Percentiles rank a stretch among this genome's conserved stretches.
phyloP scores from a whole-genome alignment of 78 protist genomes.

The Emiliania huxleyi region DNA sequence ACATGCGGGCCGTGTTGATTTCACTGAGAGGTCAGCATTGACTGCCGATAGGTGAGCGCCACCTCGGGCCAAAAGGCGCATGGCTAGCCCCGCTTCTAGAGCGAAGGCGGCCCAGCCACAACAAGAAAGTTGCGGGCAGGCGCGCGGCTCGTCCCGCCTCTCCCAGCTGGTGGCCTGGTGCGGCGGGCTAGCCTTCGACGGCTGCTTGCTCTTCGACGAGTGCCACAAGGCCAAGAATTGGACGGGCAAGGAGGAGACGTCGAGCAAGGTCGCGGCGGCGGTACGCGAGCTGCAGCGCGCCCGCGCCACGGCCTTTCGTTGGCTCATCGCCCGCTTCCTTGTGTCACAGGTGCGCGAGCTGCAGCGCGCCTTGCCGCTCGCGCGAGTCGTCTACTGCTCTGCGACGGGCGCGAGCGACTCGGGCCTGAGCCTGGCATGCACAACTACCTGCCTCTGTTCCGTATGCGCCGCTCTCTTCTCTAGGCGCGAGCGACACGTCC shows the following conservation, averaged over 20 bases:
- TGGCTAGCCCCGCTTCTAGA: no score
- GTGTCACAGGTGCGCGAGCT: neutral
- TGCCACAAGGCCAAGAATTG: neutral
- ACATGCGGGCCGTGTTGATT: no score
- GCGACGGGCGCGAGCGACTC: neutral
- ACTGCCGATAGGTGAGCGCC: no score
- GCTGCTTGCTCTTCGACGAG: slow-evolving; percentile 20
- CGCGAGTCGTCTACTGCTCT: slow-evolving; percentile 31
- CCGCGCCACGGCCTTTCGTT: neutral
- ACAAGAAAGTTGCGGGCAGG: no score
- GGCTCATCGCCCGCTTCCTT: neutral
- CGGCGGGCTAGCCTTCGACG: neutral
- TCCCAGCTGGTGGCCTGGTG: neutral
- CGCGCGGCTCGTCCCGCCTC: neutral
- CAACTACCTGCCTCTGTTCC: no score
- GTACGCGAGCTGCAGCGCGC: neutral
- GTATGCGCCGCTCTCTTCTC: no score
- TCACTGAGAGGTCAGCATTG: no score
- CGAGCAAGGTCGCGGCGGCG: neutral
- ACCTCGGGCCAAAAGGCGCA: no score
- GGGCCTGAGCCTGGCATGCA: no score
- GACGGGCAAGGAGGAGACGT: neutral
- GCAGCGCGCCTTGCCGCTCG: slow-evolving; percentile 20
- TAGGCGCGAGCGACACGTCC: no score
- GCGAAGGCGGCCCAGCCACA: no score